Evolutionary conservation across 495 filamentous ascomycete species (phyloP).

Genomic region (Daldinia childiae): DNA sequence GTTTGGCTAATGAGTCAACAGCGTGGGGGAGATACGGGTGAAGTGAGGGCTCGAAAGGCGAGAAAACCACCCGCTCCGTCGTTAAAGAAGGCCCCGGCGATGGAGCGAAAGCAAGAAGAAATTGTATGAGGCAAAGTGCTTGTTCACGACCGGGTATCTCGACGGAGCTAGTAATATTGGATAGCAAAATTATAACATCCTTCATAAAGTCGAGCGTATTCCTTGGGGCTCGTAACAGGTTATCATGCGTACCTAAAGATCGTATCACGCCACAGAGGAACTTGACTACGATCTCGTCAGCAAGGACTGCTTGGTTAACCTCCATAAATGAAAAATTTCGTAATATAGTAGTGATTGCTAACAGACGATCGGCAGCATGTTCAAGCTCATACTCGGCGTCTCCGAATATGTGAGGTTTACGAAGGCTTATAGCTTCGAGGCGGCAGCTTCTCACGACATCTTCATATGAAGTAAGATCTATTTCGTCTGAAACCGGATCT

Average conservation of each 20-base stretch:
- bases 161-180: constrained; percentile 83
- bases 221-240: constrained; percentile 77
- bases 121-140: constrained; percentile 84
- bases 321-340: constrained; percentile 91
- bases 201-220: constrained; percentile 98
- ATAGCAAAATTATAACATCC: constrained; percentile 86
- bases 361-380: constrained; percentile 82
- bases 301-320: constrained; percentile 74
- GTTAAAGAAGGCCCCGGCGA: constrained; percentile 65
- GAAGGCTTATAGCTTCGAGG: constrained; percentile 72
- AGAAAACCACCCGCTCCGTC: constrained; percentile 73
- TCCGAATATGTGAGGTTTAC: constrained; percentile 76
- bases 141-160: constrained; percentile 89
- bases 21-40: constrained; percentile 92
- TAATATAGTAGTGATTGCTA: constrained; percentile 91
- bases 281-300: constrained; percentile 77
- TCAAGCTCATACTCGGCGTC: constrained; percentile 84
- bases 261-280: constrained; percentile 84
- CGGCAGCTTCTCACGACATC: constrained; percentile 82
- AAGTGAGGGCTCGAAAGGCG: constrained; percentile 77
- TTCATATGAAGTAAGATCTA: constrained; percentile 84
- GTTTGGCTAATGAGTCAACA: constrained; percentile 88
- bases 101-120: constrained; percentile 90
- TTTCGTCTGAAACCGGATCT: constrained; percentile 82
- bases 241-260: constrained; percentile 88